Percentiles rank a stretch among this genome's conserved stretches.
These are phyloP conservation scores for Sphenostylis stenocarpa DNA, from an alignment of 306 rosid genomes.

Conservation along the genomic window DNA sequence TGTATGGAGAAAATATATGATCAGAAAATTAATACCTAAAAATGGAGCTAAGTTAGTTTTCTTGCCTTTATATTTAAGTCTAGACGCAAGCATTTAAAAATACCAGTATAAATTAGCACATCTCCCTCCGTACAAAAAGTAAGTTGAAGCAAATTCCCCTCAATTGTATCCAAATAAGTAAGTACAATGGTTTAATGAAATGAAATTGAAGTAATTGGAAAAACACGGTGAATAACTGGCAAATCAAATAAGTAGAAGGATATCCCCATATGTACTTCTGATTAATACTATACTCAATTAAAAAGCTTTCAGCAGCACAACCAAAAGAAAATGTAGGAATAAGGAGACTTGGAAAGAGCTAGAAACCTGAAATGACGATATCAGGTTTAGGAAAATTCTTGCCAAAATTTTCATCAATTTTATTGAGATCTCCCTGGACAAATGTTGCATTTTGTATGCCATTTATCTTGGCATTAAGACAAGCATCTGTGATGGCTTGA, in stretches of 20 bases:
- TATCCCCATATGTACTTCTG: conserved; percentile 1
- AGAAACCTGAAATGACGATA: conserved; percentile 80
- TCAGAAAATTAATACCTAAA: not conserved
- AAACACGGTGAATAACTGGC: not conserved
- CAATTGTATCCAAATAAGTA: conserved; percentile 8
- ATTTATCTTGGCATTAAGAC: conserved; percentile 74
- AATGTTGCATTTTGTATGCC: conserved; percentile 83
- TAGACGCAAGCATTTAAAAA: conserved; percentile 1
- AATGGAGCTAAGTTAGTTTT: conserved; percentile 1
- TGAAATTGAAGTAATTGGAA: not conserved
- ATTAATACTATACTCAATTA: conserved; percentile 24
- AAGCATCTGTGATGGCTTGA: conserved; percentile 86
- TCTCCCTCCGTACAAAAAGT: conserved; percentile 11
- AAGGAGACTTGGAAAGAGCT: conserved; percentile 7
- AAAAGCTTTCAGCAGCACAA: conserved; percentile 12
- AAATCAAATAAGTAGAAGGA: conserved; percentile 6
- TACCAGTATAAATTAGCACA: not conserved
- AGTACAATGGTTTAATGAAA: conserved; percentile 16
- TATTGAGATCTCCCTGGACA: conserved; percentile 90
- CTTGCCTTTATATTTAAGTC: not conserved
- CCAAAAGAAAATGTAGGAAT: not conserved
- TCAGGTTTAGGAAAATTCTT: conserved; percentile 86
- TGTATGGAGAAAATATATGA: conserved; percentile 10
- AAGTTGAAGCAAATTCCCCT: conserved; percentile 4
- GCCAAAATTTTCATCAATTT: conserved; percentile 85